phyloP scores from a whole-genome alignment of 1,284 basidiomycete genomes.

The Malassezia cuniculi region DNA sequence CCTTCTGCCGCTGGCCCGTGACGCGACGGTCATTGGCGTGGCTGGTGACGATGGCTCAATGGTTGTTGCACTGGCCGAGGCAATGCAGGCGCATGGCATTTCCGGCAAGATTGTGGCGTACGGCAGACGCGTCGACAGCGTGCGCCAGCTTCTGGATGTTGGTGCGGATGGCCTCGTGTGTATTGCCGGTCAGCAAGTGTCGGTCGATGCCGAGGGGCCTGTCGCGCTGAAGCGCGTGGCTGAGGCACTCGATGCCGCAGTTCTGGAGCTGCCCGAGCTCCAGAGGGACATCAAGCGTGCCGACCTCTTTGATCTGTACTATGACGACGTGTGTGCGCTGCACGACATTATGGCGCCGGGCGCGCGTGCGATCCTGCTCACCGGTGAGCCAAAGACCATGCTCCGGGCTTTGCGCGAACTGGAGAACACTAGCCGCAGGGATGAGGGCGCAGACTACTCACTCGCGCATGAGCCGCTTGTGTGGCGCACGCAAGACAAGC shows the following conservation, averaged over 20 bases:
- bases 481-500: neutral
- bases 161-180: no score
- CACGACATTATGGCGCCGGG: neutral
- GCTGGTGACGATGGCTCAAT: no score
- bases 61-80: no score
- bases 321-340: neutral
- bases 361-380: conserved; percentile 7
- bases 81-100: no score
- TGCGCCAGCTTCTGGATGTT: no score
- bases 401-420: conserved; percentile 10
- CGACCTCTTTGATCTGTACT: conserved; percentile 6
- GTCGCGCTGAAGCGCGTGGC: no score
- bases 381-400: conserved; percentile 4
- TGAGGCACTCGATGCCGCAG: neutral
- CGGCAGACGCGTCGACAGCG: no score
- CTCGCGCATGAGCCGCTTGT: neutral
- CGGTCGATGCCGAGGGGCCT: no score
- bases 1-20: conserved; percentile 4
- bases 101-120: no score
- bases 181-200: no score
- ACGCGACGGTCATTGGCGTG: neutral
- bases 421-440: conserved; percentile 7
- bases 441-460: neutral
- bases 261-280: conserved; percentile 8
- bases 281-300: conserved; percentile 6